Evolutionary conservation across 1,284 basidiomycete genomes (phyloP).

Genomic region (Veloboletus limbatus): DNA sequence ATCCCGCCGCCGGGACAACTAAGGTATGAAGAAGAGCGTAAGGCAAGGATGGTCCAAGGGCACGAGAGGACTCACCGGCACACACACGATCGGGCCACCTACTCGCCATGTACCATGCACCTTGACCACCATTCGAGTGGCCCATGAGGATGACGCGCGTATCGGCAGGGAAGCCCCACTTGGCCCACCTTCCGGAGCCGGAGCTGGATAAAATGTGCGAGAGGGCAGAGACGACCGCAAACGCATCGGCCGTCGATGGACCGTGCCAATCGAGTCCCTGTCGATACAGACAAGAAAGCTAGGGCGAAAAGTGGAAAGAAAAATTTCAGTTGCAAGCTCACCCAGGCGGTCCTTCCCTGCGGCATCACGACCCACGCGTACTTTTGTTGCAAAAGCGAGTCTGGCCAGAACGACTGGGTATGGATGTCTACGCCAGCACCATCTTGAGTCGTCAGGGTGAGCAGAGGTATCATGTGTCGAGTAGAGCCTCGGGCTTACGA

Average conservation of each 20-base stretch:
- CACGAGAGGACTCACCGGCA: constrained; percentile 44
- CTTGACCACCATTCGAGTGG: constrained; percentile 93
- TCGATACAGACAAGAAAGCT: neutral
- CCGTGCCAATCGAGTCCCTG: constrained; percentile 89
- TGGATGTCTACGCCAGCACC: constrained; percentile 78
- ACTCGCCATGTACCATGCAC: constrained; percentile 76
- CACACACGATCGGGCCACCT: constrained; percentile 75
- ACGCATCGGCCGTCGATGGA: constrained; percentile 63
- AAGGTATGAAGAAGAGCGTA: neutral
- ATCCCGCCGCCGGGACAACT: constrained; percentile 74
- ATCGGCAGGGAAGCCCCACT: constrained; percentile 39
- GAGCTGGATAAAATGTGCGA: constrained; percentile 39
- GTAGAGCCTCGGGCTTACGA: constrained; percentile 44
- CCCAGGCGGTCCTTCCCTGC: constrained; percentile 74
- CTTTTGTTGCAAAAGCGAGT: constrained; percentile 55
- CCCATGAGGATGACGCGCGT: constrained; percentile 66
- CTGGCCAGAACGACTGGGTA: constrained; percentile 51
- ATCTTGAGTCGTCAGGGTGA: constrained; percentile 41
- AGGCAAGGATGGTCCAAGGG: neutral
- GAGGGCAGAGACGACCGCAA: constrained; percentile 54
- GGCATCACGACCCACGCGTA: constrained; percentile 72
- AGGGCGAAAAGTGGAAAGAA: neutral
- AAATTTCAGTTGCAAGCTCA: constrained; percentile 28
- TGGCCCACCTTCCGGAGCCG: constrained; percentile 37
- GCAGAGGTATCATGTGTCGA: neutral